Conservation (phyloP, 129 eudicot genomes). For the Rutidosis leptorrhynchoides region DNA sequence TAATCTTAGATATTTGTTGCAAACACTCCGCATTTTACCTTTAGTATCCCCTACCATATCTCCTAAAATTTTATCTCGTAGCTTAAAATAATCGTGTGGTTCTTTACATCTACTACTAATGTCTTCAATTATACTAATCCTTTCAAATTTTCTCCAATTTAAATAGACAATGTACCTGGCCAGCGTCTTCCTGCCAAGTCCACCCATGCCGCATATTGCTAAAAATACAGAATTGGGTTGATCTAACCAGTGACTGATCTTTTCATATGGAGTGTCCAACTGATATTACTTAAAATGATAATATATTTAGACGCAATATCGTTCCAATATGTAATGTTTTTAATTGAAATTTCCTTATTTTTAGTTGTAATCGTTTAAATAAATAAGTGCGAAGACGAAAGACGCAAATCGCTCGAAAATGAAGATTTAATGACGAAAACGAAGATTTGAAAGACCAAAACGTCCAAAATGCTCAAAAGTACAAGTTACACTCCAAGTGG, state of each 20-base stretch:
- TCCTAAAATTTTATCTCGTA: background rate
- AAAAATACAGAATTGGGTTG: background rate
- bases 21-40: conserved; percentile 24
- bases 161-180: conserved; percentile 2
- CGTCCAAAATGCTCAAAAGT: too few relatives aligned
- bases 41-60: conserved; percentile 27
- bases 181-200: conserved; percentile 5
- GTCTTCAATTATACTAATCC: conserved; percentile 12
- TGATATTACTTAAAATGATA: too few relatives aligned
- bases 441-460: too few relatives aligned
- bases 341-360: too few relatives aligned
- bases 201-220: conserved; percentile 16
- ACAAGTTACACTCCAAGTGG: too few relatives aligned
- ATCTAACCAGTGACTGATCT: background rate
- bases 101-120: background rate
- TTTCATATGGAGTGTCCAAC: background rate
- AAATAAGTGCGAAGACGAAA: too few relatives aligned
- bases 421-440: too few relatives aligned
- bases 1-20: conserved; percentile 28
- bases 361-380: too few relatives aligned
- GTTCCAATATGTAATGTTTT: too few relatives aligned
- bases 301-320: too few relatives aligned
- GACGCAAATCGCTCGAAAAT: too few relatives aligned
- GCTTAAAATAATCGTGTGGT: background rate
- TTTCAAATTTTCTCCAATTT: background rate